phyloP scores from a whole-genome alignment of 83 land plant species.

The Isoetes engelmannii region DNA sequence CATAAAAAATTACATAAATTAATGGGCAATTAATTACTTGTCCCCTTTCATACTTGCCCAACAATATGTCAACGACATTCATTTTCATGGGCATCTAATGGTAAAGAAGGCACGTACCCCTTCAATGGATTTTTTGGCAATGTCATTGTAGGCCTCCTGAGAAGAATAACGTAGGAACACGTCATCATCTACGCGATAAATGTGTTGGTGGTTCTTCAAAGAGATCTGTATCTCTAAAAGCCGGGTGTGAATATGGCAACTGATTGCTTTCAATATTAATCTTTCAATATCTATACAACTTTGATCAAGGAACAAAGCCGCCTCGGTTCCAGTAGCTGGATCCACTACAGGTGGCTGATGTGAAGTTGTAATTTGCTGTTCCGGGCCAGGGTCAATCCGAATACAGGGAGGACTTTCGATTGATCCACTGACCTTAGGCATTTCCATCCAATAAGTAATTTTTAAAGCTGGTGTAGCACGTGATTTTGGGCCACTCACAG shows the following conservation, averaged over 20 bases:
- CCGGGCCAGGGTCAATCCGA: constrained; percentile 79
- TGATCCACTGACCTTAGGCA: constrained; percentile 42
- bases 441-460: constrained; percentile 80
- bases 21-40: too few relatives aligned
- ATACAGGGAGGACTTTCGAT: constrained; percentile 45
- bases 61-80: too few relatives aligned
- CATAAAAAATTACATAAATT: too few relatives aligned
- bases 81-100: too few relatives aligned
- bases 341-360: constrained; percentile 77
- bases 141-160: constrained; percentile 37
- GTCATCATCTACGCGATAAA: constrained; percentile 49
- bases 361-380: constrained; percentile 60
- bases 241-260: constrained; percentile 77
- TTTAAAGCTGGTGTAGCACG: constrained; percentile 64
- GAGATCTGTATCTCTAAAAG: constrained; percentile 75
- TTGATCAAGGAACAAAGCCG: constrained; percentile 67
- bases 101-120: too few relatives aligned
- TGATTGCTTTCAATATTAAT: constrained; percentile 67
- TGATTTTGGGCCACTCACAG: constrained; percentile 31
- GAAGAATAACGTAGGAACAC: constrained; percentile 43
- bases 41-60: too few relatives aligned
- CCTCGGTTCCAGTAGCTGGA: constrained; percentile 67
- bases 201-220: constrained; percentile 47
- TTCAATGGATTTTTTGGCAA: not conserved
- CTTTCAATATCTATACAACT: constrained; percentile 87